Conservation (phyloP, 495 filamentous ascomycete species). For the Aspergillus coremiiformis region DNA sequence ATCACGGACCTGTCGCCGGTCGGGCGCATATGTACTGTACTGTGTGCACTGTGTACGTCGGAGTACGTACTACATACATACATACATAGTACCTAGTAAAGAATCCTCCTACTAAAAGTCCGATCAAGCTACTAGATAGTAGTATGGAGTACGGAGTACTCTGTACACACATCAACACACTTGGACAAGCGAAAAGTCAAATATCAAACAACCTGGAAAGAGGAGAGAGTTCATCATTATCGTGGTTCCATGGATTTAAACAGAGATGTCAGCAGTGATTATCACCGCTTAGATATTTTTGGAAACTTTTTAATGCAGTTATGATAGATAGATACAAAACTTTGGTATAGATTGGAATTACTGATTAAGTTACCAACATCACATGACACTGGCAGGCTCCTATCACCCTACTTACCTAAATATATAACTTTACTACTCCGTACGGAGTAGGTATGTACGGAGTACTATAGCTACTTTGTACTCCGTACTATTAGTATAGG, state of each 20-base stretch:
- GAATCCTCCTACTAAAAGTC: too few relatives aligned
- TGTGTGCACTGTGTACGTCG: too few relatives aligned
- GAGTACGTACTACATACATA: background rate
- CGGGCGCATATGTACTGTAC: background rate
- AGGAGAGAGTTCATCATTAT: background rate
- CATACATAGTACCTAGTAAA: background rate
- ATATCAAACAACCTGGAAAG: background rate
- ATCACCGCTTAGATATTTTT: background rate
- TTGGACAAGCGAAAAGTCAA: too few relatives aligned
- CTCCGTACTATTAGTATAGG: too few relatives aligned
- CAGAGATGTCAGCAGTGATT: background rate
- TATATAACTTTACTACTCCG: slow-evolving; percentile 1
- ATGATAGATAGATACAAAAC: background rate
- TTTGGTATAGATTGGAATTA: background rate
- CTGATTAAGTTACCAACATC: background rate
- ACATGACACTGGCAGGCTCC: background rate
- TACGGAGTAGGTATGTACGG: too few relatives aligned
- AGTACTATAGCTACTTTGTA: too few relatives aligned
- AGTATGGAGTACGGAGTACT: too few relatives aligned
- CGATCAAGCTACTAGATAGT: too few relatives aligned
- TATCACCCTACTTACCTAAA: background rate
- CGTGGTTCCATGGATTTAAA: background rate
- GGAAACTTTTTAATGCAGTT: too few relatives aligned
- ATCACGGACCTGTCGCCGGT: background rate
- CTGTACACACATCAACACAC: too few relatives aligned